Evolutionary conservation across 352 stramenopile species (phyloP).

Genomic region (Phytophthora aleatoria): DNA sequence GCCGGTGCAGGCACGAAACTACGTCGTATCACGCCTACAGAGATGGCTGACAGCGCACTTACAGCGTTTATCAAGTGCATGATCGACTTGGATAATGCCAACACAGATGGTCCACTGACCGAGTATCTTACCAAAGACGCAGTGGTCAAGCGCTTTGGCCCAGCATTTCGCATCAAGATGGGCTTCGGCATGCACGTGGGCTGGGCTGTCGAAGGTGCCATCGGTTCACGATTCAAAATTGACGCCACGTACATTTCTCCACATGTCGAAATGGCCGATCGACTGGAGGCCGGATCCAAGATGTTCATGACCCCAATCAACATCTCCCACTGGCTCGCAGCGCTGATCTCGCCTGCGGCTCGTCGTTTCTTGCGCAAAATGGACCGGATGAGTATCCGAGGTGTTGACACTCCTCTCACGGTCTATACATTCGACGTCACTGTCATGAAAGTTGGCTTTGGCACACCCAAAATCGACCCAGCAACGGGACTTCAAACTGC

Average conservation of each 20-base stretch:
- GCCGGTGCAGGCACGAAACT: constrained; percentile 62
- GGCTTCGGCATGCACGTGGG: constrained; percentile 97
- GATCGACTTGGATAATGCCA: constrained; percentile 86
- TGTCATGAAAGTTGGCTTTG: constrained; percentile 77
- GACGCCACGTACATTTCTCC: constrained; percentile 97
- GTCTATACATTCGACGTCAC: constrained; percentile 91
- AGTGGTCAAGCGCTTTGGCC: constrained; percentile 87
- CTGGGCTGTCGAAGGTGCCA: constrained; percentile 96
- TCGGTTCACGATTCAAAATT: constrained; percentile 96
- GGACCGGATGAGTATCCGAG: constrained; percentile 84
- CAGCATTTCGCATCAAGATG: constrained; percentile 88
- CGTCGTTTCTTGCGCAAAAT: constrained; percentile 83
- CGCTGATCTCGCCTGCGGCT: constrained; percentile 68
- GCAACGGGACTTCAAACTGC: constrained; percentile 60
- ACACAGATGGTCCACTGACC: constrained; percentile 72
- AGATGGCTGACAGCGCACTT: constrained; percentile 93
- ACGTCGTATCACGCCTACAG: constrained; percentile 81
- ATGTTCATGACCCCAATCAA: constrained; percentile 89
- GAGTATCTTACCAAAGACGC: constrained; percentile 71
- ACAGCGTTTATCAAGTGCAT: constrained; percentile 96
- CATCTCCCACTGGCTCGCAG: constrained; percentile 83
- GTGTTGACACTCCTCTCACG: constrained; percentile 79
- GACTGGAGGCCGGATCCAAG: constrained; percentile 95
- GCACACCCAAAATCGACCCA: constrained; percentile 70
- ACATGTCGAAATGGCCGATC: constrained; percentile 94